Evolutionary conservation across 345 rosid genomes (phyloP).

Genomic region (Pseudoturritis turrita): DNA sequence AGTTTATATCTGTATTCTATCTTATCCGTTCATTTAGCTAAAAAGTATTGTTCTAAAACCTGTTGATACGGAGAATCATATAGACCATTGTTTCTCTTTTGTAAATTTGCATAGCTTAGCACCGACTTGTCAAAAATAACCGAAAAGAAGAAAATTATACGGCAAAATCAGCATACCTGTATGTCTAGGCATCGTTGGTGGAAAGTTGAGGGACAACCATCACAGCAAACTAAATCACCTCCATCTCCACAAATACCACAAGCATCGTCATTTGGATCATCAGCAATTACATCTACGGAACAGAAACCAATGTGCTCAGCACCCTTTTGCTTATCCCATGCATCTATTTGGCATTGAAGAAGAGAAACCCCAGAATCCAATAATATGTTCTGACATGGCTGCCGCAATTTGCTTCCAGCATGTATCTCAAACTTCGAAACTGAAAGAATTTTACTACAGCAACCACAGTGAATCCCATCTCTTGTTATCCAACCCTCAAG

Average conservation of each 20-base stretch:
- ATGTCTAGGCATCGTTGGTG: slow-evolving; percentile 77
- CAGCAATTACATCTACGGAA: slow-evolving; percentile 51
- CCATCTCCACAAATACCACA: slow-evolving; percentile 96
- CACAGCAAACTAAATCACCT: slow-evolving; percentile 87
- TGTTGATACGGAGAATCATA: not conserved
- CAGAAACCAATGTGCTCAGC: slow-evolving; percentile 46
- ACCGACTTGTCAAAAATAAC: not conserved
- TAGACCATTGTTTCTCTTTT: not conserved
- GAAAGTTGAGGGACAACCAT: slow-evolving; percentile 84
- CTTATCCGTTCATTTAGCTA: not conserved
- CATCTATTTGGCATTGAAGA: slow-evolving; percentile 72
- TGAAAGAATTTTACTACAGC: slow-evolving; percentile 67
- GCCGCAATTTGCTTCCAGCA: slow-evolving; percentile 73
- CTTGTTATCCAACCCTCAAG: slow-evolving; percentile 69
- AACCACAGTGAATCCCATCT: slow-evolving; percentile 86
- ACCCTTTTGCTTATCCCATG: slow-evolving; percentile 63
- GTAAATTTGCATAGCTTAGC: not conserved
- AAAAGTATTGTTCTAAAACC: not conserved
- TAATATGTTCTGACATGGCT: slow-evolving; percentile 65
- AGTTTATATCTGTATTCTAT: not conserved
- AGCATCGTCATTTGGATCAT: slow-evolving; percentile 90
- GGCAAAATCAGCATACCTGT: slow-evolving; percentile 36
- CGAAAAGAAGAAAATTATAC: not conserved
- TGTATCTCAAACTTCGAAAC: slow-evolving; percentile 75
- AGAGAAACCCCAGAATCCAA: slow-evolving; percentile 71